These are phyloP conservation scores for Berkeleyomyces basicola DNA, from an alignment of 2,329 filamentous ascomycete species.

Conservation along the genomic window DNA sequence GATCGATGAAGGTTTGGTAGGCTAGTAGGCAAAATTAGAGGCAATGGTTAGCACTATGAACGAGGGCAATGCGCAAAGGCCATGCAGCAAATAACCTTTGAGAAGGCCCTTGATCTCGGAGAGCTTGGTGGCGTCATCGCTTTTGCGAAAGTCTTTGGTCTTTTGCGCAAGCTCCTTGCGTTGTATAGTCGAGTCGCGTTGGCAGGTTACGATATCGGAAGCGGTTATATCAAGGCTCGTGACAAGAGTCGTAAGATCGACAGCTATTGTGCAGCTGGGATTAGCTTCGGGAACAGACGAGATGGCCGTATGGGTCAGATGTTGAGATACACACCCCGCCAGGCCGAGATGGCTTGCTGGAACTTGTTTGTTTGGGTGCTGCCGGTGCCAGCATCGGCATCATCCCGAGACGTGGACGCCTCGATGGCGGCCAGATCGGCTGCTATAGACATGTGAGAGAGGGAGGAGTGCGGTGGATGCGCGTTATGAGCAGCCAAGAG, in stretches of 20 bases:
- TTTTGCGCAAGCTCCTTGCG: conserved; percentile 96
- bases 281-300: conserved; percentile 8
- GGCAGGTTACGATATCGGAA: conserved; percentile 86
- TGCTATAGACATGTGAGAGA: conserved; percentile 17
- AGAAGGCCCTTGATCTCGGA: conserved; percentile 76
- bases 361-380: conserved; percentile 54
- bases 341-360: conserved; percentile 86
- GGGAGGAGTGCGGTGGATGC: background rate
- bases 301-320: background rate
- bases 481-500: background rate
- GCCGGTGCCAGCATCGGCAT: conserved; percentile 34
- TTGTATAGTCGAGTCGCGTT: conserved; percentile 88
- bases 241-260: conserved; percentile 72
- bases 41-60: background rate
- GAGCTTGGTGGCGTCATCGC: conserved; percentile 77
- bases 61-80: background rate
- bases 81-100: conserved; percentile 43
- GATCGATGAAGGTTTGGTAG: conserved; percentile 94
- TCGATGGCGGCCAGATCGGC: conserved; percentile 18
- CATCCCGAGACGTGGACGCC: conserved; percentile 18
- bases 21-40: conserved; percentile 32
- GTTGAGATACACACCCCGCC: conserved; percentile 53
- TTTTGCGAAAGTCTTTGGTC: conserved; percentile 92
- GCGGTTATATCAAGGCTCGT: conserved; percentile 79
- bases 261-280: conserved; percentile 35